Base-by-base conservation (phyloP, 2,329 filamentous ascomycete species). In the Xylaria sp. region DNA sequence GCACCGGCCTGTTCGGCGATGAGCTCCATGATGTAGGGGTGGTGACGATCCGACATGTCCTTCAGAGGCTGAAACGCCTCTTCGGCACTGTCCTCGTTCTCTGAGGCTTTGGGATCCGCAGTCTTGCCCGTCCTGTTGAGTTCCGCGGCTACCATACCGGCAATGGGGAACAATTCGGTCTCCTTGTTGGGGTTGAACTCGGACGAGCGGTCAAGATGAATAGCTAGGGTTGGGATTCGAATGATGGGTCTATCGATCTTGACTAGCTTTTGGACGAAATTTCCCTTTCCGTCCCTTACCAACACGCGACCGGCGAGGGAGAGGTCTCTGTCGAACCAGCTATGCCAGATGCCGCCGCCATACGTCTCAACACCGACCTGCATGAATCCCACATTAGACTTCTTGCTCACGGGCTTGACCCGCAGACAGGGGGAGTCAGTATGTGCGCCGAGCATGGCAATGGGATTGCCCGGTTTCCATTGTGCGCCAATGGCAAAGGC, bases 291-390 rank as follows among this genome's bases (percentile, higher is more conserved):
- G 66, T 90, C 90, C 74, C 88, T 89, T 65, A 96, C 92, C 84
- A 98, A 90, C 15, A 93, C 93, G 68, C 96, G 88, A 9, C 96
- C 96, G 38, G 96, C 96, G 63, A 98, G 89, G 75, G 93, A 92
- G 70, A 99, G 84, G 79, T 99, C 96, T 59, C 96, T 90, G 80
- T 99, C 96, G 78, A 99, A 99, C 96, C 92, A 99, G 56, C 93
- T 97, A 81, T 97, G 94, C 95, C 95, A 98, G 77, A 98, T 90
- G 65, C 96, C 96, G 70, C 96, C 96, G 62, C 96, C 96, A 78
- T 99, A 99, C 1, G 93, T 95, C 85, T 99, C 96, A 60, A 97
- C 95, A 62, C 94, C 96, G 66, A 99, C 90, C 82, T 99, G 96
- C 71, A 97, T 82, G 80, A 96, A 99, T 13, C 95, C 95, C 72